These are phyloP conservation scores for Amyloporia xantha DNA, from an alignment of 768 basidiomycete genomes.

Conservation along the genomic window DNA sequence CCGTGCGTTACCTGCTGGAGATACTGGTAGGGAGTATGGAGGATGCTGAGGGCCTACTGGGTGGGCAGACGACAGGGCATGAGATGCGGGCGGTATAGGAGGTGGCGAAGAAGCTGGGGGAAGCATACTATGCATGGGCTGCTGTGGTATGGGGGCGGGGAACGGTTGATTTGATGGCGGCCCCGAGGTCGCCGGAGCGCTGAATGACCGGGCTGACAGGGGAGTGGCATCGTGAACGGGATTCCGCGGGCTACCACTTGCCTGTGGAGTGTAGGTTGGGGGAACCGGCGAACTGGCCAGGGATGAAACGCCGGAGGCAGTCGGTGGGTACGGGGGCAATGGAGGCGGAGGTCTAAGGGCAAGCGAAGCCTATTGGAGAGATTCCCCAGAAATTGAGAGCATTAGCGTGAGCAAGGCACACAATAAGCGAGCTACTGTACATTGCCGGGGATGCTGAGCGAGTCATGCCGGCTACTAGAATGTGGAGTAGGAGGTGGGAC, in stretches of 20 bases:
- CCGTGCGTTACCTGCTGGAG: constrained; percentile 8
- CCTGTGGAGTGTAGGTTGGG: constrained; percentile 16
- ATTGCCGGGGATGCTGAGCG: constrained; percentile 6
- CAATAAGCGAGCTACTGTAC: constrained; percentile 1
- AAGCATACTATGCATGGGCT: background rate
- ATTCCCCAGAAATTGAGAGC: background rate
- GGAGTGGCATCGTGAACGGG: constrained; percentile 1
- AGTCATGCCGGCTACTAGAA: constrained; percentile 1
- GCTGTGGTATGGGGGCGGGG: background rate
- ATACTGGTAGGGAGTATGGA: constrained; percentile 11
- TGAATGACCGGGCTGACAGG: background rate
- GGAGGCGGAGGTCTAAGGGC: constrained; percentile 21
- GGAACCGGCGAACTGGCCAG: constrained; percentile 15
- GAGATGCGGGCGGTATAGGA: background rate
- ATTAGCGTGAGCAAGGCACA: too few species aligned
- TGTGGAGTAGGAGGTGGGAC: constrained; percentile 5
- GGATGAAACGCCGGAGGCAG: constrained; percentile 11
- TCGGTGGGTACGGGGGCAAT: constrained; percentile 16
- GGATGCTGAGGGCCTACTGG: background rate
- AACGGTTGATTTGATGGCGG: background rate
- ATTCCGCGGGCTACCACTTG: background rate
- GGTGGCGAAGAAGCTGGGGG: constrained; percentile 1
- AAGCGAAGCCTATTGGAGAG: constrained; percentile 11
- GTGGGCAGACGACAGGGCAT: background rate
- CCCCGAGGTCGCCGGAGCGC: background rate